These are phyloP conservation scores for Penicillium egyptiacum DNA, from an alignment of 495 filamentous ascomycete species.

Conservation along the genomic window DNA sequence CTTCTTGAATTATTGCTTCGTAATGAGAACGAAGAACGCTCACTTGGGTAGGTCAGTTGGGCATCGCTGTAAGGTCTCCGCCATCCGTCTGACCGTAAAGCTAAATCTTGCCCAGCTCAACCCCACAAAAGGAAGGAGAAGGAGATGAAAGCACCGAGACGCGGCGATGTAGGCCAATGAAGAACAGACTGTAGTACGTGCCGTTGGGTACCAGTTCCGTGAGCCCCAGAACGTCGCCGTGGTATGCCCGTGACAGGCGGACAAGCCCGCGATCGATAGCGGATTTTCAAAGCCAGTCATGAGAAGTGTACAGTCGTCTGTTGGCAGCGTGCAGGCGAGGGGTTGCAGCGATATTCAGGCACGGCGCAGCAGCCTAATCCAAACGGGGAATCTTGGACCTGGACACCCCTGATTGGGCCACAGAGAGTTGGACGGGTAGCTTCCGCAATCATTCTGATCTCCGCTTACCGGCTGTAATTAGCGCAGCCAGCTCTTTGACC, in stretches of 20 bases:
- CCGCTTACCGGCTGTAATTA: background rate
- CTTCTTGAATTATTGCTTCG: background rate
- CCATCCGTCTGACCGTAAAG: background rate
- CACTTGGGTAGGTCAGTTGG: background rate
- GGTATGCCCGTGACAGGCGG: background rate
- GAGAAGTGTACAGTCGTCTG: background rate
- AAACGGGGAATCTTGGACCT: constrained; percentile 14
- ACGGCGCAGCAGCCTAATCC: constrained; percentile 16
- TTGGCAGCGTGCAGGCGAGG: background rate
- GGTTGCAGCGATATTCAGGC: constrained; percentile 16
- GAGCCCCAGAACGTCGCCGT: background rate
- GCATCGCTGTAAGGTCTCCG: background rate
- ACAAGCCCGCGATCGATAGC: background rate
- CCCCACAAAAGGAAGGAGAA: background rate
- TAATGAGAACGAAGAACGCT: background rate
- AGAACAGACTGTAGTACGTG: background rate
- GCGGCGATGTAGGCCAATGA: background rate
- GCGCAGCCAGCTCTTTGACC: background rate
- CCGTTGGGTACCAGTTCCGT: background rate
- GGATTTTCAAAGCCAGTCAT: background rate
- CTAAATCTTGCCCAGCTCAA: background rate
- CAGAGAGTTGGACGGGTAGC: background rate
- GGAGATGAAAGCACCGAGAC: background rate
- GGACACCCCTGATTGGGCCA: background rate
- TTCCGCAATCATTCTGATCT: background rate